Evolutionary conservation across 768 basidiomycete genomes (phyloP).

Genomic region (Gautieria morchelliformis): DNA sequence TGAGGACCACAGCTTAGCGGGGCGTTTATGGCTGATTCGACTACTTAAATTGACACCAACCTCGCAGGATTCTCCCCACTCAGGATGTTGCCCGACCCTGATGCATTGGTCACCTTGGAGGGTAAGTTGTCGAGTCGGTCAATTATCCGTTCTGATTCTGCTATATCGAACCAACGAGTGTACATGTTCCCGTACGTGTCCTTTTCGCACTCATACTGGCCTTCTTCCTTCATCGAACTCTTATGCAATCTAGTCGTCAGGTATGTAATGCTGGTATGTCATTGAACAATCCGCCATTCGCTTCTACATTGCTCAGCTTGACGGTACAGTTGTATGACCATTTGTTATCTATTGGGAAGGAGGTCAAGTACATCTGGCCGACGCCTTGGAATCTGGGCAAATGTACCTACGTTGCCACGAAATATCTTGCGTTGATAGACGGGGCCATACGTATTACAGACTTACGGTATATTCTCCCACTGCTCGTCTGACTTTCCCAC

Average conservation of each 20-base stretch:
- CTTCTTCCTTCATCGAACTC: not conserved
- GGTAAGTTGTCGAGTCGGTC: not conserved
- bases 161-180: not conserved
- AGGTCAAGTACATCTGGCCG: not conserved
- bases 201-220: too few relatives aligned
- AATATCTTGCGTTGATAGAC: not conserved
- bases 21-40: not conserved
- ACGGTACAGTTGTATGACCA: not conserved
- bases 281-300: not conserved
- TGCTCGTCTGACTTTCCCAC: not conserved
- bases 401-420: not conserved
- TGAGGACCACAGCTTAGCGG: too few relatives aligned
- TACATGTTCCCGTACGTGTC: not conserved
- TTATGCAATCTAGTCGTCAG: not conserved
- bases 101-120: not conserved
- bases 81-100: too few relatives aligned
- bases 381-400: conserved; percentile 1
- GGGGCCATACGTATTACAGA: not conserved
- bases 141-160: not conserved
- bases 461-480: not conserved
- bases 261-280: not conserved
- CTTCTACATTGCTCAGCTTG: not conserved
- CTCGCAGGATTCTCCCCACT: too few relatives aligned
- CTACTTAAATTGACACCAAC: not conserved
- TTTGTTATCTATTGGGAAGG: not conserved